Evolutionary conservation across 2,329 filamentous ascomycete species (phyloP).

Genomic region (Fusarium temperatum): DNA sequence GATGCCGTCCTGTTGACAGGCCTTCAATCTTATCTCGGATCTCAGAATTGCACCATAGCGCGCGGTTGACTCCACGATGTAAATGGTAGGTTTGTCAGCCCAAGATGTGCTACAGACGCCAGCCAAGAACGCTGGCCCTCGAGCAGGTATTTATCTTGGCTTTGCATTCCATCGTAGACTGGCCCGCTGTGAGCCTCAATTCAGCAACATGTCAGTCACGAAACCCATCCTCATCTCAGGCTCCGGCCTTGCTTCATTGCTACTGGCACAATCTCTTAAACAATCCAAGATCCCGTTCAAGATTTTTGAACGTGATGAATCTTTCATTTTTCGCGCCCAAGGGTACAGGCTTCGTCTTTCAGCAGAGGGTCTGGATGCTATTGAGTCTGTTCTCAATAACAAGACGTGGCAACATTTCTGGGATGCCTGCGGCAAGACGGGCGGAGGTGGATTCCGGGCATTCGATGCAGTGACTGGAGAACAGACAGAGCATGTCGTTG

Average conservation of each 20-base stretch:
- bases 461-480: constrained; percentile 65
- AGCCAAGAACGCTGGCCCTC: no score
- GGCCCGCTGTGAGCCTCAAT: not conserved
- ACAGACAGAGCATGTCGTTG: constrained; percentile 41
- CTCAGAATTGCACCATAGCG: not conserved
- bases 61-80: not conserved
- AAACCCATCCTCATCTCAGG: constrained; percentile 56
- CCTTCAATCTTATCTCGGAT: not conserved
- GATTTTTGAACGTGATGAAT: constrained; percentile 65
- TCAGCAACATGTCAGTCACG: constrained; percentile 19
- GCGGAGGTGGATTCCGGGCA: constrained; percentile 59
- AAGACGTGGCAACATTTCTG: constrained; percentile 64
- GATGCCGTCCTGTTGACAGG: not conserved
- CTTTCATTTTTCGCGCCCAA: constrained; percentile 64
- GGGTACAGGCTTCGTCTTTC: constrained; percentile 70
- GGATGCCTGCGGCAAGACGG: constrained; percentile 67
- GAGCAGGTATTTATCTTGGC: not conserved
- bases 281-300: constrained; percentile 57
- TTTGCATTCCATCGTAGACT: not conserved
- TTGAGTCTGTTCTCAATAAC: constrained; percentile 64
- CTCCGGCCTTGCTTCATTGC: constrained; percentile 54
- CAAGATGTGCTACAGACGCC: not conserved
- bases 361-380: constrained; percentile 64
- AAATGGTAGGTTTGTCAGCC: not conserved
- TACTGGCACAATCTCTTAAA: constrained; percentile 55